Conservation (phyloP, 805 yeast genomes). For the Candida argentea region DNA sequence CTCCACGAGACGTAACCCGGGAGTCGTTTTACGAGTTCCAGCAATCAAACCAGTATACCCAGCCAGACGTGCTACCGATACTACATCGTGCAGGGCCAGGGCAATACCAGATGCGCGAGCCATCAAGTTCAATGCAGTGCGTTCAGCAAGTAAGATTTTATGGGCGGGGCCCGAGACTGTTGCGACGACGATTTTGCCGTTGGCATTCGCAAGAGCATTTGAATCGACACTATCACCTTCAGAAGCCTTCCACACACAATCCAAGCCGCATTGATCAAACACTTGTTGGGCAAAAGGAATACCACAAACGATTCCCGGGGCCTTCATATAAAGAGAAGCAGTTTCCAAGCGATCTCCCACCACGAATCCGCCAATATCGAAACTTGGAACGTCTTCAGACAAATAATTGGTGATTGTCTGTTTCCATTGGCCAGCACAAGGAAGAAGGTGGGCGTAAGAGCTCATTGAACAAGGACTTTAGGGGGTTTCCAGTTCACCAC, state of each 20-base stretch:
- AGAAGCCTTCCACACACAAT: constrained; percentile 58
- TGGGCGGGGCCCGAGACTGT: constrained; percentile 72
- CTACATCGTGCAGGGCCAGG: constrained; percentile 53
- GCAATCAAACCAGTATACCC: constrained; percentile 84
- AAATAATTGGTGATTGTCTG: constrained; percentile 66
- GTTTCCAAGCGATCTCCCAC: constrained; percentile 69
- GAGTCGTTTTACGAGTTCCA: constrained; percentile 96
- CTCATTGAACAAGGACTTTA: constrained; percentile 10
- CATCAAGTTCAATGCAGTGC: constrained; percentile 74
- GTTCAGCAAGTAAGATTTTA: constrained; percentile 70
- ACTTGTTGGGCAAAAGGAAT: constrained; percentile 86
- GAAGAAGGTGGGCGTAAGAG: constrained; percentile 46
- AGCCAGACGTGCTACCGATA: constrained; percentile 48
- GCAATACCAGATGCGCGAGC: constrained; percentile 86
- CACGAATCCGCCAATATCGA: constrained; percentile 90
- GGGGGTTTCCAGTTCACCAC: no score
- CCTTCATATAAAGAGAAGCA: constrained; percentile 77
- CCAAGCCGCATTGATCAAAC: constrained; percentile 60
- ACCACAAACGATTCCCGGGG: constrained; percentile 72
- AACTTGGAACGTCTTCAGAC: constrained; percentile 84
- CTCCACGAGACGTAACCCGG: constrained; percentile 81
- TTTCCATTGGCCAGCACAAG: constrained; percentile 75
- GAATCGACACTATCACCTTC: constrained; percentile 50
- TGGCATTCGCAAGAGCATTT: constrained; percentile 35
- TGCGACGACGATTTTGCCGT: constrained; percentile 62